Percentiles rank a stretch among this genome's conserved stretches.
Evolutionary conservation across 768 basidiomycete species (phyloP).

Genomic region (Clitopilus hobsonii): DNA sequence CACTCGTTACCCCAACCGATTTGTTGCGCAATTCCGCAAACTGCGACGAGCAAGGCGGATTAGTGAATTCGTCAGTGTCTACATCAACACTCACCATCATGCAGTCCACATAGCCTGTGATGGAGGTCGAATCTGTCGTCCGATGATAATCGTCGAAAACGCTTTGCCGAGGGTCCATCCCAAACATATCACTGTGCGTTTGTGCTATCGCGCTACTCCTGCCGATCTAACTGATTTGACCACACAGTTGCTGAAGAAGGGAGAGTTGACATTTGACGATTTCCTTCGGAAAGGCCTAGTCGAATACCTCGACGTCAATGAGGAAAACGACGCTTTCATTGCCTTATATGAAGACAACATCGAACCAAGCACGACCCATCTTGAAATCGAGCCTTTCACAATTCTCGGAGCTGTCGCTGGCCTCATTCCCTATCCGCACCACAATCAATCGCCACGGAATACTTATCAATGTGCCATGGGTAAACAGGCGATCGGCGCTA

Average conservation of each 20-base stretch:
- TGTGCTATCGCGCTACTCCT: conserved; percentile 7
- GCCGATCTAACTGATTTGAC: conserved; percentile 1
- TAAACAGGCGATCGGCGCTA: conserved; percentile 98
- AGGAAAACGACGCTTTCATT: conserved; percentile 97
- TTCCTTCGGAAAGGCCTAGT: conserved; percentile 90
- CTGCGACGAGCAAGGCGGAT: conserved; percentile 87
- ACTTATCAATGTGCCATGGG: conserved; percentile 99
- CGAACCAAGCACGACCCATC: conserved; percentile 78
- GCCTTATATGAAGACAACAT: conserved; percentile 92
- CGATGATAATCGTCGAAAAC: conserved; percentile 93
- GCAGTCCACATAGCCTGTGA: conserved; percentile 96
- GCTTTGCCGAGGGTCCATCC: conserved; percentile 69
- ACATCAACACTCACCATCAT: conserved; percentile 92
- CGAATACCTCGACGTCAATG: conserved; percentile 98
- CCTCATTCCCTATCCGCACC: conserved; percentile 97
- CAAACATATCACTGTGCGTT: conserved; percentile 72
- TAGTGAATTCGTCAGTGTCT: conserved; percentile 95
- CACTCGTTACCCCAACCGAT: conserved; percentile 78
- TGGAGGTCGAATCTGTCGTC: conserved; percentile 96
- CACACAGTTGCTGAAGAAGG: conserved; percentile 72
- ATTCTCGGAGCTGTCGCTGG: conserved; percentile 96
- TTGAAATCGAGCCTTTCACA: conserved; percentile 99
- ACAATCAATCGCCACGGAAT: conserved; percentile 98
- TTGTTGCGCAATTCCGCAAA: conserved; percentile 88
- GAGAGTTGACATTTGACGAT: conserved; percentile 82